Percentiles rank a stretch among this genome's conserved stretches.
Evolutionary conservation across 1,284 basidiomycete genomes (phyloP).

Genomic region (Farysia itapuensis): DNA sequence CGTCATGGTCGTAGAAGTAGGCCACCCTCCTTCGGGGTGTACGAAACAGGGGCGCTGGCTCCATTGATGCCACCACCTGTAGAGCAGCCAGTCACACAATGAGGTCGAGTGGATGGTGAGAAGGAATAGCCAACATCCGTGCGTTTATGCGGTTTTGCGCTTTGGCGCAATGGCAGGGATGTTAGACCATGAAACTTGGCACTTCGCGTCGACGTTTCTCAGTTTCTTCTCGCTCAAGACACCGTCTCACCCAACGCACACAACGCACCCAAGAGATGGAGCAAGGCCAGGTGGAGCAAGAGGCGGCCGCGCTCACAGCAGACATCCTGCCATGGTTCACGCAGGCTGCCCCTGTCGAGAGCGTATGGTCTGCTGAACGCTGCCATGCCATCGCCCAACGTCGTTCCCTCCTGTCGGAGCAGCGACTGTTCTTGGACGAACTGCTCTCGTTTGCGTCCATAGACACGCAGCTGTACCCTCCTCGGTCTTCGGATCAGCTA

Average conservation of each 20-base stretch:
- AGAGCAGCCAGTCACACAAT: too few relatives aligned
- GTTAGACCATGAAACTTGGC: too few relatives aligned
- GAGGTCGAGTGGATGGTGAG: too few relatives aligned
- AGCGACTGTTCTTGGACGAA: constrained; percentile 38
- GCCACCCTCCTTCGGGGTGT: constrained; percentile 40
- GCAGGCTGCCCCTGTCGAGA: constrained; percentile 8
- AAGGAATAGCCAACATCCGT: too few relatives aligned
- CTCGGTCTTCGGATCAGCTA: constrained; percentile 13
- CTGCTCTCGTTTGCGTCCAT: constrained; percentile 26
- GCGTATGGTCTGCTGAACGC: constrained; percentile 16
- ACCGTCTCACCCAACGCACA: constrained; percentile 1
- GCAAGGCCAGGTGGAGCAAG: constrained; percentile 11
- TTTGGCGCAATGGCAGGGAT: too few relatives aligned
- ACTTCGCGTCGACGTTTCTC: too few relatives aligned
- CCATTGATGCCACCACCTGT: too few relatives aligned
- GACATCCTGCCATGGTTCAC: constrained; percentile 29
- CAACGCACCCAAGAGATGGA: too few relatives aligned
- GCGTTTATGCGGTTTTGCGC: too few relatives aligned
- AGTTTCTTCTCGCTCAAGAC: constrained; percentile 5
- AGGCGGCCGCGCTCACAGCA: constrained; percentile 16
- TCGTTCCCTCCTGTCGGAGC: constrained; percentile 5
- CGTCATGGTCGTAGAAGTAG: constrained; percentile 64
- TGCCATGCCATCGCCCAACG: constrained; percentile 4
- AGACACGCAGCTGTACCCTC: constrained; percentile 27
- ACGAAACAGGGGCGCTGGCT: constrained; percentile 41